Base-by-base conservation (phyloP, 768 basidiomycete species). In the Lactifluus pinguis region DNA sequence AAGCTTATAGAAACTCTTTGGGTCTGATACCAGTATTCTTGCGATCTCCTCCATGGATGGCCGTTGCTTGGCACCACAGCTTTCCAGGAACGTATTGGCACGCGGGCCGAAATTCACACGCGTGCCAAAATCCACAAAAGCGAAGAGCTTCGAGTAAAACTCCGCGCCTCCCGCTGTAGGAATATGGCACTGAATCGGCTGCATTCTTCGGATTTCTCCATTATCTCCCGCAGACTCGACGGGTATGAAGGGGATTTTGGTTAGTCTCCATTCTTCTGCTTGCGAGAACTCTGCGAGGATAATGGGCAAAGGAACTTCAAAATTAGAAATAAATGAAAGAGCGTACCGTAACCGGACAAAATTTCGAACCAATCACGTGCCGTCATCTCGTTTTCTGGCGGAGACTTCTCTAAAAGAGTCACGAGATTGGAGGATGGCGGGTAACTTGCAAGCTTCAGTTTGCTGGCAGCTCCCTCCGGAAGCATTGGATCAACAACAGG, bases 61-160 rank as follows among this genome's bases (percentile, higher is more conserved):
- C 25, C 1, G 25, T 25, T 25, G 25, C 25, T 25, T 25, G 25
- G 25, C 2, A 11, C 97, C 95, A 66, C 92, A 92, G 4, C 89
- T 86, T 55, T 79, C 81, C 48, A 99, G 76, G 73, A 99, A 98
- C 3, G 80, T 77, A 66, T 94, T 95, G 29, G 88, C 95, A 5
- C 78, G 75, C 1, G 79, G 69, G 2, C 94, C 95, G 69, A 95
- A 97, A 70, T 95, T 85, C 53, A 98, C 83, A 67, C 78, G 75
- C 1, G 79, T 69, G 2, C 94, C 95, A 69, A 95, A 97, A 70
- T 95, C 86, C 53, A 98, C 83, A 67, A 94, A 97, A 38, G 82
- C 79, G 68, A 98, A 97, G 1, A 95, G 74, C 64, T 87, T 86
- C 3, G 87, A 86, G 68, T 90, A 87, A 44, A 92, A 83, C 38